Evolutionary conservation across 1,284 basidiomycete species (phyloP), one percentile per base, ranked within the genome.

Genomic region (Trichosporon sp.): DNA sequence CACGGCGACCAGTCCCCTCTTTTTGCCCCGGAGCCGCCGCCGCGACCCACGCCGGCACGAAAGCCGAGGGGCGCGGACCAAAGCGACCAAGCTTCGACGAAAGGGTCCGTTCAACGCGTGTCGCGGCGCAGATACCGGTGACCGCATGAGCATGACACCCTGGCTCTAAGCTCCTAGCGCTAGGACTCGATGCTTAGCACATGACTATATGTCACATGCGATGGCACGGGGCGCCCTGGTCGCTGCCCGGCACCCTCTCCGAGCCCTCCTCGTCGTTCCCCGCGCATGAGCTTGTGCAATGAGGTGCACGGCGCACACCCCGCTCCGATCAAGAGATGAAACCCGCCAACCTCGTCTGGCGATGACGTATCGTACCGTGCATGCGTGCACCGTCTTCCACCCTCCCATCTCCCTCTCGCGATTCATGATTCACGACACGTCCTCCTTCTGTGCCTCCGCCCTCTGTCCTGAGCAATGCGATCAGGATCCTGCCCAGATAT

Each of bases 101-200:
- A 60, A 60, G 56, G 56, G 56, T 60, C 56, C 56, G 56, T 23
- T 60, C 56, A 31, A 31, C 56, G 56, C 56, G 29, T 60, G 56
- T 60, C 27, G 56, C 56, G 56, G 56, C 56, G 56, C 56, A 60
- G 56, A 60, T 7, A 60, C 27, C 56, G 56, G 29, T 60, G 56
- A 31, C 27, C 27, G 27, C 56, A 31, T 32, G 56, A 60, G 56
- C 56, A 32, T 60, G 56, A 31, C 56, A 60, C 56, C 47, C 47
- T 51, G n/a, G 11, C 47, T n/a, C 47, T 51, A 51, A 18, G 21
- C 15, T 51, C 21, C 47, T 51, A 51, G 47, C 21, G 47, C 47
- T 12, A 34, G 34, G 34, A 51, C n/a, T 6, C 34, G 6, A 5
- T 12, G 34, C 34, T 12, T 51, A 51, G 47, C 47, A 51, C 47